phyloP scores from a whole-genome alignment of 2,329 filamentous ascomycete genomes.

The Penicillium sp. region DNA sequence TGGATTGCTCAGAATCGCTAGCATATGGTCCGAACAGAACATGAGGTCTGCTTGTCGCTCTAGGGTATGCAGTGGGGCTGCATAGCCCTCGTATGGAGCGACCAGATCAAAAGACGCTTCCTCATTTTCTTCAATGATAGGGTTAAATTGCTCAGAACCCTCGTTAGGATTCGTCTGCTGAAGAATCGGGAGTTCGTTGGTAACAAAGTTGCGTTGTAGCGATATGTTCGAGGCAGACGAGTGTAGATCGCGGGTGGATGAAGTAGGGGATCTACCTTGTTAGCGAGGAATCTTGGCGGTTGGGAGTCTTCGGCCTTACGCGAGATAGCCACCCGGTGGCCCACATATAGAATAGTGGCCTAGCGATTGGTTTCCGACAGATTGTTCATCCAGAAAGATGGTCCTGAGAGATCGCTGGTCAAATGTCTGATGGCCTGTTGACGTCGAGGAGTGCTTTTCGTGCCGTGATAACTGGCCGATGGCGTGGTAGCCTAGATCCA shows the following conservation, averaged over 20 bases:
- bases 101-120: constrained; percentile 37
- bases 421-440: not conserved
- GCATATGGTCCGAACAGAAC: constrained; percentile 65
- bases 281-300: constrained; percentile 1
- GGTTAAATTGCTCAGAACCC: constrained; percentile 25
- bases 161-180: constrained; percentile 28
- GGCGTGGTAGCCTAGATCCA: not conserved
- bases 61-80: constrained; percentile 48
- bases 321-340: not conserved
- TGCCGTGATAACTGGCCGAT: not conserved
- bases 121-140: constrained; percentile 25
- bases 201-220: constrained; percentile 21
- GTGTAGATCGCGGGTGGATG: constrained; percentile 6
- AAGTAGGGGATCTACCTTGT: constrained; percentile 12
- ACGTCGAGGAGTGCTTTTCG: not conserved
- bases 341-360: constrained; percentile 1
- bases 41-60: constrained; percentile 64
- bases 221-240: constrained; percentile 22
- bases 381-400: not conserved
- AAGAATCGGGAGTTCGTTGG: constrained; percentile 28
- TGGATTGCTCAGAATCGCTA: constrained; percentile 64
- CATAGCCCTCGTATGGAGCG: constrained; percentile 27
- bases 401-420: not conserved
- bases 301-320: not conserved
- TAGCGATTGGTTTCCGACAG: constrained; percentile 1